A percentile compares a stretch with the other conserved stretches of the same genome.
phyloP scores from a whole-genome alignment of 2,329 filamentous ascomycete genomes.

The Lasiodiplodia hormozganensis region DNA sequence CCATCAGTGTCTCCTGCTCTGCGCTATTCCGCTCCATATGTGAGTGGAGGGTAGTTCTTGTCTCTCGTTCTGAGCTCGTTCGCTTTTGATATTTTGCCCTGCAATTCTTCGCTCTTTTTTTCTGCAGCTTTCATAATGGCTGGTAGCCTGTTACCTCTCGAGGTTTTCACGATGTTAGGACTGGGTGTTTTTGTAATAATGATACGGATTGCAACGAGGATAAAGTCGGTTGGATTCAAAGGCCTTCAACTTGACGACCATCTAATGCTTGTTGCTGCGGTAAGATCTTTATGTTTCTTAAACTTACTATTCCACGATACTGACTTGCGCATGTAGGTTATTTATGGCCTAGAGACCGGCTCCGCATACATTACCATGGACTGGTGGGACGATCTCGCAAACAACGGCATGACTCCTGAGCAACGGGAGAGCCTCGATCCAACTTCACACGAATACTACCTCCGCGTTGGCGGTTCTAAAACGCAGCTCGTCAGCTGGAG shows the following conservation, averaged over 20 bases:
- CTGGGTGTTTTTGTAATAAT: slow-evolving; percentile 32
- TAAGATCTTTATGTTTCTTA: slow-evolving; percentile 5
- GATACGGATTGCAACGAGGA: slow-evolving; percentile 32
- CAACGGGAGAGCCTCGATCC: slow-evolving; percentile 55
- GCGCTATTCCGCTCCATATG: not conserved
- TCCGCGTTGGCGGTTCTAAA: slow-evolving; percentile 60
- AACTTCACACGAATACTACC: slow-evolving; percentile 54
- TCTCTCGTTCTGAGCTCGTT: not conserved
- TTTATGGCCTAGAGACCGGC: slow-evolving; percentile 60
- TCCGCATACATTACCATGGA: slow-evolving; percentile 60
- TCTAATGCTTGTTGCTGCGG: slow-evolving; percentile 35
- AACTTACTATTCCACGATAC: not conserved
- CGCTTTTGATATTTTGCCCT: not conserved
- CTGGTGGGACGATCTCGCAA: slow-evolving; percentile 60
- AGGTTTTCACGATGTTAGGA: slow-evolving; percentile 33
- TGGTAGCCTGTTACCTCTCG: slow-evolving; percentile 3
- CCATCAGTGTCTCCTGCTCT: not conserved
- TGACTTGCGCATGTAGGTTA: slow-evolving; percentile 45
- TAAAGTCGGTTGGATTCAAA: slow-evolving; percentile 32
- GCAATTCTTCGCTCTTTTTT: not conserved
- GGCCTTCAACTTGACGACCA: slow-evolving; percentile 33
- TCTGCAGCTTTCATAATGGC: not conserved
- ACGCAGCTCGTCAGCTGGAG: slow-evolving; percentile 61
- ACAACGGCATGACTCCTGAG: slow-evolving; percentile 63
- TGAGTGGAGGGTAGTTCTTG: not conserved